Evolutionary conservation across 2,329 filamentous ascomycete species (phyloP), one percentile per base, ranked within the genome.

Genomic region (Fusarium sp.): DNA sequence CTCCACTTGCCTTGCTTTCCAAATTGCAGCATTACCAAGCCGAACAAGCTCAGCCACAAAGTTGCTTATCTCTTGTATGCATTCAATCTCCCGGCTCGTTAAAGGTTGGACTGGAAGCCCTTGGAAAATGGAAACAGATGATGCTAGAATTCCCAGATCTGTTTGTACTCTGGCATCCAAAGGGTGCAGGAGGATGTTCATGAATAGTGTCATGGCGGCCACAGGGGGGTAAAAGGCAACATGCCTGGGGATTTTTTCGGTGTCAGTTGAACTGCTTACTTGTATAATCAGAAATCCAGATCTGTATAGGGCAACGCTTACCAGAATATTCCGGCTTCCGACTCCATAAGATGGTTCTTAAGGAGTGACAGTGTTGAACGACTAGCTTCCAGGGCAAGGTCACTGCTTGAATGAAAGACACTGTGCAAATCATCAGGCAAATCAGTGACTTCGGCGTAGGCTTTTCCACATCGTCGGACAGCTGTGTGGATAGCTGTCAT

Each of bases 141-240:
- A 77, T 5, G 75, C 75, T 3, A 89, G 75, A 3, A 87, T 76
- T 6, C 80, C 79, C 18, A 87, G 69, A 60, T 89, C 87, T 3
- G 81, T 77, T 3, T 77, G 70, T 1, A 83, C 82, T 36, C 82
- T 77, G 0, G 80, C 75, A 40, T 84, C 76, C 0, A 81, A 71
- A 0, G 87, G 87, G 48, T 86, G 80, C 11, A 82, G 76, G 0
- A 89, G 76, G 34, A 88, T 82, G 66, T 85, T 87, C 78, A 83
- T 87, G 70, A 89, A 89, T 2, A 89, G 78, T 2, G 82, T 82
- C 58, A 88, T 77, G 7, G 87, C 76, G 2, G 87, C 86, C 0
- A 84, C 84, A 62, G 87, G 82, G 3, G 86, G 87, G 61, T 89
- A 89, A 69, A 87, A 88, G 6, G 86, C 78, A 6, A 88, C 75